Evolutionary conservation across 805 yeast species (phyloP).

Genomic region (Candida manassasensis): DNA sequence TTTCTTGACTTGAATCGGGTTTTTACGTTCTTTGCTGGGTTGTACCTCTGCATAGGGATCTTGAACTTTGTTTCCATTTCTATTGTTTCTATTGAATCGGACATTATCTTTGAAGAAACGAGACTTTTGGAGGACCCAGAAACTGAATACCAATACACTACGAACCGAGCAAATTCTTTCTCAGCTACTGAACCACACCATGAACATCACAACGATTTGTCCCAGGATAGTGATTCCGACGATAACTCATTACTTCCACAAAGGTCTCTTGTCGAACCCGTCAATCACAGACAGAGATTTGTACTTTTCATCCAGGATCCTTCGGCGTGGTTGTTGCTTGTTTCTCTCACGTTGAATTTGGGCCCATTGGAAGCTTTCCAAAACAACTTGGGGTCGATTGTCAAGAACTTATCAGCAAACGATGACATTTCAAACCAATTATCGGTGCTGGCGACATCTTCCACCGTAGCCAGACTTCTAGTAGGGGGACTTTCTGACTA

Average conservation of each 20-base stretch:
- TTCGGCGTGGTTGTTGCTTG: slow-evolving; percentile 59
- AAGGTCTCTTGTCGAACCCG: slow-evolving; percentile 30
- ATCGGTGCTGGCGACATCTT: slow-evolving; percentile 56
- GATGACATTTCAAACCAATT: slow-evolving; percentile 44
- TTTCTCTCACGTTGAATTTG: slow-evolving; percentile 58
- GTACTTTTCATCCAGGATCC: slow-evolving; percentile 44
- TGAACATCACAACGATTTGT: too few species aligned
- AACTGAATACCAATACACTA: neutral
- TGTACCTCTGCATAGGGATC: slow-evolving; percentile 54
- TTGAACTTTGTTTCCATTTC: slow-evolving; percentile 63
- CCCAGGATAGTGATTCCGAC: slow-evolving; percentile 15
- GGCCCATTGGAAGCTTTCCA: slow-evolving; percentile 87
- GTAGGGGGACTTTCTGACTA: slow-evolving; percentile 70
- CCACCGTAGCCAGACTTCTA: slow-evolving; percentile 64
- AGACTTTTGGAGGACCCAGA: slow-evolving; percentile 5
- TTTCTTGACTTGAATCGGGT: slow-evolving; percentile 46
- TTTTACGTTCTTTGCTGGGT: slow-evolving; percentile 46
- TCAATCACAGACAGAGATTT: slow-evolving; percentile 30
- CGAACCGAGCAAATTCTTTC: neutral
- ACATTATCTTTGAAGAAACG: slow-evolving; percentile 31
- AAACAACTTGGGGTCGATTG: slow-evolving; percentile 74
- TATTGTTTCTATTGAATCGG: slow-evolving; percentile 56
- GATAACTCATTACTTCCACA: slow-evolving; percentile 27
- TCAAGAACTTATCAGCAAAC: slow-evolving; percentile 21
- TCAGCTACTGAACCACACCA: slow-evolving; percentile 4